Conservation (phyloP, 2,329 filamentous ascomycete genomes). For the Talaromyces islandicus region DNA sequence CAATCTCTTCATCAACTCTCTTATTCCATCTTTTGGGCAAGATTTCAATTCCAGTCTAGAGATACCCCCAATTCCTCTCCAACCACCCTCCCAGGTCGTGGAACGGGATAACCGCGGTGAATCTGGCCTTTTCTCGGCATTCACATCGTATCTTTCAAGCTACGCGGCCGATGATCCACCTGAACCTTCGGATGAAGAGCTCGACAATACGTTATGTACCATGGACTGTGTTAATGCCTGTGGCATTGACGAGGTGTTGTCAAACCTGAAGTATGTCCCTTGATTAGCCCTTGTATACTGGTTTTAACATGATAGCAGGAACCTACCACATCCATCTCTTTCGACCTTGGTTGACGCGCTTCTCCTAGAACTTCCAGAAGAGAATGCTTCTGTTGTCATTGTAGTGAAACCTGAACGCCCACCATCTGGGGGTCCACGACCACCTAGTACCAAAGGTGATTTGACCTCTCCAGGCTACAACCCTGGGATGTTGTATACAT, state of each 20-base stretch:
- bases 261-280: conserved; percentile 64
- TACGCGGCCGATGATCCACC: conserved; percentile 97
- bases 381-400: conserved; percentile 73
- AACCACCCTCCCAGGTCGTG: conserved; percentile 86
- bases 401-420: conserved; percentile 82
- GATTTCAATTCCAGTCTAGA: conserved; percentile 60
- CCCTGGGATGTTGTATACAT: conserved; percentile 78
- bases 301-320: conserved; percentile 46
- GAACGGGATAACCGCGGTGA: conserved; percentile 79
- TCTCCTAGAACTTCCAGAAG: conserved; percentile 79
- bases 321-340: conserved; percentile 55
- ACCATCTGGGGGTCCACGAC: conserved; percentile 50
- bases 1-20: conserved; percentile 92
- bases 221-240: conserved; percentile 93
- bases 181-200: conserved; percentile 92
- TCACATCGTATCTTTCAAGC: conserved; percentile 96
- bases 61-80: conserved; percentile 77
- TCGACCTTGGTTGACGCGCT: conserved; percentile 64
- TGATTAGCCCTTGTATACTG: conserved; percentile 14
- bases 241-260: conserved; percentile 72
- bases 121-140: conserved; percentile 82
- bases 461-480: conserved; percentile 65
- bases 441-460: conserved; percentile 54
- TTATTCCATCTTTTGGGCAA: conserved; percentile 75
- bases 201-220: conserved; percentile 90